A percentile compares a stretch with the other conserved stretches of the same genome.
These are phyloP conservation scores for Eremochloa ophiuroides DNA, from an alignment of 176 grass and related monocot genomes.

Conservation along the genomic window DNA sequence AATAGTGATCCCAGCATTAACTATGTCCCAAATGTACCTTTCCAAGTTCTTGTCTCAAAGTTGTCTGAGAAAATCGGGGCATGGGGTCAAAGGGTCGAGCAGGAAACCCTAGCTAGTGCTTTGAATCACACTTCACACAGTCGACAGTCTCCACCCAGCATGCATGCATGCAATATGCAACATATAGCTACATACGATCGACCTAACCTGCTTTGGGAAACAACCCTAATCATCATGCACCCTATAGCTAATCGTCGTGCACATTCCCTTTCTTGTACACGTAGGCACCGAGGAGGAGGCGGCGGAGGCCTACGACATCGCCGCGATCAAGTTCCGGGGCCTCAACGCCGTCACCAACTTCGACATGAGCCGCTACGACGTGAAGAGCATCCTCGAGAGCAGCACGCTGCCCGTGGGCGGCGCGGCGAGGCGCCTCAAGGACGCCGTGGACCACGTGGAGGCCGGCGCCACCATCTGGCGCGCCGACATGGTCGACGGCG, in stretches of 20 bases:
- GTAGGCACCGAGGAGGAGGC: slow-evolving; percentile 79
- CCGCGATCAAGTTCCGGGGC: slow-evolving; percentile 73
- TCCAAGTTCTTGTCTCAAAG: slow-evolving; percentile 59
- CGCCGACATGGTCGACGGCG: slow-evolving; percentile 32
- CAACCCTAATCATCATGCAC: slow-evolving; percentile 29
- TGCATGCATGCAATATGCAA: slow-evolving; percentile 43
- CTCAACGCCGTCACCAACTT: slow-evolving; percentile 77
- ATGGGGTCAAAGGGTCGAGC: slow-evolving; percentile 33
- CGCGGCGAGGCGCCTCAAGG: slow-evolving; percentile 44
- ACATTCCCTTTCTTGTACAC: background rate
- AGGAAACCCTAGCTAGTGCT: slow-evolving; percentile 26
- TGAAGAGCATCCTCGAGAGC: slow-evolving; percentile 63
- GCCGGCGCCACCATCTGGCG: slow-evolving; percentile 39
- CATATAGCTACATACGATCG: background rate
- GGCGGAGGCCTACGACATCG: slow-evolving; percentile 81
- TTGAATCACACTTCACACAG: slow-evolving; percentile 34
- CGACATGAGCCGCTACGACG: slow-evolving; percentile 74
- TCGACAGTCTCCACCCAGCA: slow-evolving; percentile 19
- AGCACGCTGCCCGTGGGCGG: slow-evolving; percentile 43
- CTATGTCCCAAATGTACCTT: slow-evolving; percentile 50
- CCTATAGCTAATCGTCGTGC: slow-evolving; percentile 4
- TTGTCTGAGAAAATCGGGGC: slow-evolving; percentile 47
- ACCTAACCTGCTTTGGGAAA: slow-evolving; percentile 19
- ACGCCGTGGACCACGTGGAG: slow-evolving; percentile 36
- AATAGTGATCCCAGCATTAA: slow-evolving; percentile 43